Percentiles rank a stretch among this genome's conserved stretches.
Conservation (phyloP, 495 filamentous ascomycete genomes). For the Podospora sp. region DNA sequence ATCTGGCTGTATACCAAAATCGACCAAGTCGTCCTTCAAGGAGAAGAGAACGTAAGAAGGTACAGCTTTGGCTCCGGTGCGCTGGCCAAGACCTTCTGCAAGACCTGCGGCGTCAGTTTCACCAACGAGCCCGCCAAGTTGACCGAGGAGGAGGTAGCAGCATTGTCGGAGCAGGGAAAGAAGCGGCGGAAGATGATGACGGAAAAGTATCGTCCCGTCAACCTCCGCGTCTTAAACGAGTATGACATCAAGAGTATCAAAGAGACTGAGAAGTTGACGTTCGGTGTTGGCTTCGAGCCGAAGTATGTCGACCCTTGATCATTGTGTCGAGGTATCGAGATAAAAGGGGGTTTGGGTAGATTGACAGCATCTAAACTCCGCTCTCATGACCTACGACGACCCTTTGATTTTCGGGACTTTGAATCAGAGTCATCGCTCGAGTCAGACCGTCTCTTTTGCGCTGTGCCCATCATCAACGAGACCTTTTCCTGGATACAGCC, state of each 20-base stretch:
- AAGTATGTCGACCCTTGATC: slow-evolving; percentile 39
- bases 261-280: slow-evolving; percentile 11
- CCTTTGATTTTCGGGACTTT: not conserved
- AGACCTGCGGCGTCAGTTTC: slow-evolving; percentile 41
- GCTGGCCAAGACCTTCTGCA: slow-evolving; percentile 44
- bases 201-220: not conserved
- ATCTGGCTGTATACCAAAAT: slow-evolving; percentile 38
- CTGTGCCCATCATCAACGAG: not conserved
- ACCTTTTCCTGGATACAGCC: not conserved
- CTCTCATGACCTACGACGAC: not conserved
- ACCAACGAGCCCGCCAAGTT: slow-evolving; percentile 25
- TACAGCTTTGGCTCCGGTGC: slow-evolving; percentile 36
- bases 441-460: not conserved
- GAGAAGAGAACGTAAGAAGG: slow-evolving; percentile 33
- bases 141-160: slow-evolving; percentile 22
- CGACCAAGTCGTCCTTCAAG: slow-evolving; percentile 32
- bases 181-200: slow-evolving; percentile 19
- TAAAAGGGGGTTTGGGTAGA: too few relatives aligned
- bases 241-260: slow-evolving; percentile 35
- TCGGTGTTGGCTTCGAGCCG: slow-evolving; percentile 24
- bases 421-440: not conserved
- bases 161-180: slow-evolving; percentile 15
- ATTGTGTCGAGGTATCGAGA: too few relatives aligned
- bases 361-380: too few relatives aligned
- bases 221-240: slow-evolving; percentile 34